Evolutionary conservation across 495 filamentous ascomycete species (phyloP), one percentile per base, ranked within the genome.

Genomic region (Tetracladium setigerum): DNA sequence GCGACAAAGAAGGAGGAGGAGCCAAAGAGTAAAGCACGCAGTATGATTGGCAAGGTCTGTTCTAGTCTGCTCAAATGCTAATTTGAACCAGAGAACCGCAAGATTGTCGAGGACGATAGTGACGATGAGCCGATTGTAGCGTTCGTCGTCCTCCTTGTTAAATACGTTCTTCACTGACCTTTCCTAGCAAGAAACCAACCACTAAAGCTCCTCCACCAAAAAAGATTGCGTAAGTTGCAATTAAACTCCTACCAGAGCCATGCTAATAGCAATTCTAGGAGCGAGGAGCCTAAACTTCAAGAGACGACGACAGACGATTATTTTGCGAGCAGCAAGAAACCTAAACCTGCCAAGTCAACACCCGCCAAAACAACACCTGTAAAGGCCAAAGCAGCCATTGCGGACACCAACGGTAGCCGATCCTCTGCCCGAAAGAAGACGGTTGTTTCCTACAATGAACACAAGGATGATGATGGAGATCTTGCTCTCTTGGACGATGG

Each of bases 61-160:
- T 1, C 16, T 4, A 22, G 14, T 12, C 15, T 27, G 19, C 2
- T 9, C 35, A 9, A 37, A 22, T 19, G 10, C 7, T 12, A 34
- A 44, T 13, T 22, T 30, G 10, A 13, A 10, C 16, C 48, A 85
- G 81, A 77, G 46, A 75, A 69, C 39, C 76, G 84, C 34, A 87
- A 86, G 57, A 75, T 90, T 18, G 66, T 90, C 30, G 81, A 85
- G 52, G 86, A 89, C 43, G 87, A 83, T 55, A 83, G 86, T 34
- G 85, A 89, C 2, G 83, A 86, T 22, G 79, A 81, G 54, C 60
- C 34, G 12, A 19, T 36, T 19, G 30, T 47, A 41, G 35, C 19
- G 56, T 52, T 46, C 41, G 55, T 52, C 13, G 7, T 36, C 3
- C 1, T 7, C 16, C 7, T 32, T 41, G 18, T 15, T 35, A 7